Conservation (phyloP, 164 flowering plant species). For the Magnolia officinalis region DNA sequence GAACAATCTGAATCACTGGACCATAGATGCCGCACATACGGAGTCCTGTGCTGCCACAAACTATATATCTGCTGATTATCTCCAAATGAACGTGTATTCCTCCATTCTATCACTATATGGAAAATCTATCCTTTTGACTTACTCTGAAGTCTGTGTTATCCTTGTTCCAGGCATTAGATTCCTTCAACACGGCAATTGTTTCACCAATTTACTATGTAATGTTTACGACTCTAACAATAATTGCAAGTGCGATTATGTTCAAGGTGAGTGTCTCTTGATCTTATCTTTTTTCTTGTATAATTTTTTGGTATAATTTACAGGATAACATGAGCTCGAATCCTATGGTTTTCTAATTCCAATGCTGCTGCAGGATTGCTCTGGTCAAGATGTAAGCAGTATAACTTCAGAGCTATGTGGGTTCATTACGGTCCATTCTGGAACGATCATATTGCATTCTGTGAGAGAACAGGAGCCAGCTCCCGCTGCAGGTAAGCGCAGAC, state of each 20-base stretch:
- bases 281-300: not conserved
- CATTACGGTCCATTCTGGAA: slow-evolving; percentile 78
- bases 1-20: no score
- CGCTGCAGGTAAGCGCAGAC: slow-evolving; percentile 40
- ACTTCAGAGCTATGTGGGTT: slow-evolving; percentile 90
- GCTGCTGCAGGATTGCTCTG: slow-evolving; percentile 70
- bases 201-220: slow-evolving; percentile 89
- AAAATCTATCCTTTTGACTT: not conserved
- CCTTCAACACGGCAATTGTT: slow-evolving; percentile 87
- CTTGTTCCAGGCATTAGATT: slow-evolving; percentile 71
- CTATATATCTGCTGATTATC: not conserved
- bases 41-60: not conserved
- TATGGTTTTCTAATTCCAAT: not conserved
- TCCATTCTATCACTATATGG: not conserved
- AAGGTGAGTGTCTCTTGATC: slow-evolving; percentile 45
- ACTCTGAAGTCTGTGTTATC: not conserved
- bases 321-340: not conserved
- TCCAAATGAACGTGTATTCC: slow-evolving; percentile 33
- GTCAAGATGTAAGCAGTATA: slow-evolving; percentile 70
- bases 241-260: slow-evolving; percentile 86
- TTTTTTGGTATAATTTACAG: not conserved
- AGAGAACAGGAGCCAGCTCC: slow-evolving; percentile 59
- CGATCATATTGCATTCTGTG: slow-evolving; percentile 72
- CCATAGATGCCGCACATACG: no score
- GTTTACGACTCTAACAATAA: slow-evolving; percentile 83